Evolutionary conservation across 2,329 filamentous ascomycete species (phyloP).

Genomic region (Hirsutella rhossiliensis): DNA sequence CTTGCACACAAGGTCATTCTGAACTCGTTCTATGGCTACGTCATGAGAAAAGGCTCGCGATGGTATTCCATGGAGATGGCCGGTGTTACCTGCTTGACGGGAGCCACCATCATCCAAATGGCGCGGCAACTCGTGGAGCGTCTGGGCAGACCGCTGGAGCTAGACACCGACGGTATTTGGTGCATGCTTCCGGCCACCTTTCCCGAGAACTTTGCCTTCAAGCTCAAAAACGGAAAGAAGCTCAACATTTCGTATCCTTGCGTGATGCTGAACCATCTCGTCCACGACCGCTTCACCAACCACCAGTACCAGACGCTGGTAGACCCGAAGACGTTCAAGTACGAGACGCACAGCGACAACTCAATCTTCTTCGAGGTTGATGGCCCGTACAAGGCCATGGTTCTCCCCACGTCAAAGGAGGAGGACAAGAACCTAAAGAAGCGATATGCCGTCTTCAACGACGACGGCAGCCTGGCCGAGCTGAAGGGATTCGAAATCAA

Average conservation of each 20-base stretch:
- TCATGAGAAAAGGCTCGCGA: conserved; percentile 96
- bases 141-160: conserved; percentile 80
- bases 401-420: conserved; percentile 92
- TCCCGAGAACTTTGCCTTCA: conserved; percentile 92
- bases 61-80: conserved; percentile 99
- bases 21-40: conserved; percentile 98
- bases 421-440: conserved; percentile 99
- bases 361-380: conserved; percentile 99
- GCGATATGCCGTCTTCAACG: conserved; percentile 96
- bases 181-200: conserved; percentile 96
- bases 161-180: conserved; percentile 99
- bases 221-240: conserved; percentile 91
- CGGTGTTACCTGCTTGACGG: conserved; percentile 92
- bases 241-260: conserved; percentile 94
- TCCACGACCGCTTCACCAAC: conserved; percentile 91
- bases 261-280: conserved; percentile 96
- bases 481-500: conserved; percentile 97
- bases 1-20: conserved; percentile 97
- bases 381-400: conserved; percentile 94
- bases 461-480: conserved; percentile 89
- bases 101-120: conserved; percentile 93
- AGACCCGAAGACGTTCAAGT: conserved; percentile 70
- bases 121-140: conserved; percentile 87
- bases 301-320: conserved; percentile 89
- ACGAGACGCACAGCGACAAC: conserved; percentile 96